Evolutionary conservation across 2,329 filamentous ascomycete genomes (phyloP).

Genomic region (Alternaria triticina): DNA sequence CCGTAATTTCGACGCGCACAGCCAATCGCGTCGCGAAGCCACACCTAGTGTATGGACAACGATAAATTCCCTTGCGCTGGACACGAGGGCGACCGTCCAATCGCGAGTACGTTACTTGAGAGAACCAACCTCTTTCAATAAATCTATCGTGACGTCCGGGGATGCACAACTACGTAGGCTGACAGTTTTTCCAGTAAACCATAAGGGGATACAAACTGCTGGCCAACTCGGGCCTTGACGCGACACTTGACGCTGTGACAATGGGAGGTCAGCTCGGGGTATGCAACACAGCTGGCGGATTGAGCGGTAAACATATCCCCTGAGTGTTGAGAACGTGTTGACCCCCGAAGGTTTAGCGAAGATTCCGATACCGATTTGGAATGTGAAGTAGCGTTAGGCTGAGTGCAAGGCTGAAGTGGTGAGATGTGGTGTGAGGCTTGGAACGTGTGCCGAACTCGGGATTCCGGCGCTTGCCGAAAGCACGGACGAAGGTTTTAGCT

Average conservation of each 20-base stretch:
- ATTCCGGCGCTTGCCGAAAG: neutral
- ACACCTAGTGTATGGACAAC: neutral
- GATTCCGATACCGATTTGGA: neutral
- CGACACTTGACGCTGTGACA: neutral
- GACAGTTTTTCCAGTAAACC: neutral
- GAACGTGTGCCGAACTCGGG: neutral
- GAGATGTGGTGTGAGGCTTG: neutral
- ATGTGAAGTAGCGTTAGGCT: neutral
- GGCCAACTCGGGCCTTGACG: neutral
- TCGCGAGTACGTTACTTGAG: neutral
- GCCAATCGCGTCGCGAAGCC: neutral
- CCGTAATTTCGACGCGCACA: constrained; percentile 17
- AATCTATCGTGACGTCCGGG: neutral
- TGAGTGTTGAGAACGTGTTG: neutral
- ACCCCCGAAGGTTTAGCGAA: no score
- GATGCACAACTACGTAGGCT: neutral
- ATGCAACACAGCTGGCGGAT: neutral
- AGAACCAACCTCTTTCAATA: neutral
- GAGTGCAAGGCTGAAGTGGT: neutral
- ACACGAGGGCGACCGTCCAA: neutral
- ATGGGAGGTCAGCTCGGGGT: neutral
- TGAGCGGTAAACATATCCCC: constrained; percentile 7
- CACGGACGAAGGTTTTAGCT: neutral
- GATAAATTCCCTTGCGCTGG: neutral
- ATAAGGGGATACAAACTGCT: neutral